These are phyloP conservation scores for Phyllosticta capitalensis DNA, from an alignment of 2,329 filamentous ascomycete genomes.

Conservation along the genomic window DNA sequence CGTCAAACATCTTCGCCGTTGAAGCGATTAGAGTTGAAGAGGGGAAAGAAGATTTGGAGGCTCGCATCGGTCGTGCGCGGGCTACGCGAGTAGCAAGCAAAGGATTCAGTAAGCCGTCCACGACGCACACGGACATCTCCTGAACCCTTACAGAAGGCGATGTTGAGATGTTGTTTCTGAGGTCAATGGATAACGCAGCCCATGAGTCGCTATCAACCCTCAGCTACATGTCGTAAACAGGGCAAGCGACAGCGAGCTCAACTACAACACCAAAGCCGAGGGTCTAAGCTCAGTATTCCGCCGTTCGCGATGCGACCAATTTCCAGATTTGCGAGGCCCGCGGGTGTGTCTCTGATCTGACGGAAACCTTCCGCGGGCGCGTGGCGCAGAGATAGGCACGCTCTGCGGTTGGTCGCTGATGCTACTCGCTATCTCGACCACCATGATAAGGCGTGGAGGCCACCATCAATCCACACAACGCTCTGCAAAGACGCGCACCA, in stretches of 20 bases:
- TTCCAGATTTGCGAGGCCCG: neutral
- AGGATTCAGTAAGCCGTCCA: too few relatives aligned
- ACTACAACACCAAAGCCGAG: neutral
- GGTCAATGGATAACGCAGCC: too few relatives aligned
- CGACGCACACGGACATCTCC: too few relatives aligned
- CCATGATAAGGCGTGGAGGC: neutral
- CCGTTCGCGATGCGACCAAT: neutral
- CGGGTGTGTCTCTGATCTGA: neutral
- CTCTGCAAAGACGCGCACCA: neutral
- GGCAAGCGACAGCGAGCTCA: neutral
- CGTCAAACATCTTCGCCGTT: too few relatives aligned
- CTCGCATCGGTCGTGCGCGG: too few relatives aligned
- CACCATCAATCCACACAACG: neutral
- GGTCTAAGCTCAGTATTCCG: neutral
- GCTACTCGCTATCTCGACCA: neutral
- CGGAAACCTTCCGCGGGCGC: neutral
- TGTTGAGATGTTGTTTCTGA: too few relatives aligned
- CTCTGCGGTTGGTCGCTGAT: neutral
- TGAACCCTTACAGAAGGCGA: too few relatives aligned
- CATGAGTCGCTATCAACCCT: neutral
- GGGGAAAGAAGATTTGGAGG: too few relatives aligned
- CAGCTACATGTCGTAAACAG: neutral
- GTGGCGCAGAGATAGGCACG: neutral
- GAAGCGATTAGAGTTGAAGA: too few relatives aligned
- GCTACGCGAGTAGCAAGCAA: too few relatives aligned